phyloP scores from a whole-genome alignment of 495 filamentous ascomycete genomes.

The Tuber umbilicatum region DNA sequence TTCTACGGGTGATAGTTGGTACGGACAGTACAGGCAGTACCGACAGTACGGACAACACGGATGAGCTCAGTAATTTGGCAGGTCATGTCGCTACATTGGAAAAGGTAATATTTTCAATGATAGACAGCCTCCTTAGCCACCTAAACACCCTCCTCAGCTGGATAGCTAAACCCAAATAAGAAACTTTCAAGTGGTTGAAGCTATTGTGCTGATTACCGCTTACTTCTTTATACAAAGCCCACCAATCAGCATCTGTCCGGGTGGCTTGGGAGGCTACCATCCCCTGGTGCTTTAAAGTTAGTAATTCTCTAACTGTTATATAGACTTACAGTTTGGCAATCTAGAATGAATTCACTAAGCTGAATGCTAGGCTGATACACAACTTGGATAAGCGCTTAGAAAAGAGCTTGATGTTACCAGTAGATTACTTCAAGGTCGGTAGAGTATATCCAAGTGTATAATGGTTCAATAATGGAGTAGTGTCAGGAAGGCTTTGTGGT shows the following conservation, averaged over 20 bases:
- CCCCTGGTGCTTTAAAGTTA: background rate
- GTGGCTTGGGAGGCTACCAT: background rate
- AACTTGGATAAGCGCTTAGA: background rate
- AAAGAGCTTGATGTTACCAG: too few relatives aligned
- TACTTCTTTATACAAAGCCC: background rate
- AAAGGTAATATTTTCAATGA: too few relatives aligned
- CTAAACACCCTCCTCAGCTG: too few relatives aligned
- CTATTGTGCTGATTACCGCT: background rate
- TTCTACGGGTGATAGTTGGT: background rate
- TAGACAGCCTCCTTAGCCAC: too few relatives aligned
- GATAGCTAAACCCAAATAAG: background rate
- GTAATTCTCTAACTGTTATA: background rate
- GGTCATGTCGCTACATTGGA: too few relatives aligned
- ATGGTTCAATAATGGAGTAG: too few relatives aligned
- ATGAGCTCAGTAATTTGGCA: too few relatives aligned
- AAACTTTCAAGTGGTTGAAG: background rate
- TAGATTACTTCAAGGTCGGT: too few relatives aligned
- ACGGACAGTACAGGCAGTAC: background rate
- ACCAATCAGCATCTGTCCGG: background rate
- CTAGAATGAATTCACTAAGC: background rate
- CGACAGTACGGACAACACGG: background rate
- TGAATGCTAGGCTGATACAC: background rate
- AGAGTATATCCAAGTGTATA: too few relatives aligned
- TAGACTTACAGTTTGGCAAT: background rate
- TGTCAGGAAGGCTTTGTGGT: too few relatives aligned